Base-by-base conservation (phyloP, 2,329 filamentous ascomycete genomes). In the Diaporthe citrichinensis region DNA sequence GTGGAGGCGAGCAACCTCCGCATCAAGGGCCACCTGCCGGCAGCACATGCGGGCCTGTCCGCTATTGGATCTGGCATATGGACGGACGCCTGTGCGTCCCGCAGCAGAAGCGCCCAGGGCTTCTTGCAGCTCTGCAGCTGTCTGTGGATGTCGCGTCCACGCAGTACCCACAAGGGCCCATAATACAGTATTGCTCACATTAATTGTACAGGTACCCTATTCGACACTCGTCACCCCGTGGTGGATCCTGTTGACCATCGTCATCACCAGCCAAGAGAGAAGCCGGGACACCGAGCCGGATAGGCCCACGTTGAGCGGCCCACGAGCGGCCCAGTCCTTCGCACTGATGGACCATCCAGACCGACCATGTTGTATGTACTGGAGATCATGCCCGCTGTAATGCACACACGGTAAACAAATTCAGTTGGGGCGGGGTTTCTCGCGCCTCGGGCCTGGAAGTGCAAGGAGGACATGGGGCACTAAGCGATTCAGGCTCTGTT, bases 81-180 rank as follows among this genome's bases (percentile, higher is more conserved):
- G 65, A 39, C 49, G 65, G 58, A 67, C 55, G 71, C 46, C 71
- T 73, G 46, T 73, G 71, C 57, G 71, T 76, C 51, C 68, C 61
- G 72, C 61, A 71, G 62, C 67, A 76, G 74, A 71, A 28, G 71
- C 74, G 71, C 61, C 74, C 74, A 73, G 74, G 72, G 74, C 74
- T 73, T 73, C 74, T 62, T 76, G 74, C 71, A 76, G 74, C 72
- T 74, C 34, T 69, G 62, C 74, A 62, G 25, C 51, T 53, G 71
- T 73, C 53, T 69, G 69, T 69, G 71, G 71, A 72, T 76, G 55
- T 31, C 55, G 61, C 61, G 55, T 51, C 71, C 53, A 44, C 34
- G 34, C 65, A 25, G 23, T 53, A 39, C 34, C 65, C 65, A 69
- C 65, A 31, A 34, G 17, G 53, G 23, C 49, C 65, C 65, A 69